Evolutionary conservation across 768 basidiomycete species (phyloP).

Genomic region (Pisolithus marmoratus): DNA sequence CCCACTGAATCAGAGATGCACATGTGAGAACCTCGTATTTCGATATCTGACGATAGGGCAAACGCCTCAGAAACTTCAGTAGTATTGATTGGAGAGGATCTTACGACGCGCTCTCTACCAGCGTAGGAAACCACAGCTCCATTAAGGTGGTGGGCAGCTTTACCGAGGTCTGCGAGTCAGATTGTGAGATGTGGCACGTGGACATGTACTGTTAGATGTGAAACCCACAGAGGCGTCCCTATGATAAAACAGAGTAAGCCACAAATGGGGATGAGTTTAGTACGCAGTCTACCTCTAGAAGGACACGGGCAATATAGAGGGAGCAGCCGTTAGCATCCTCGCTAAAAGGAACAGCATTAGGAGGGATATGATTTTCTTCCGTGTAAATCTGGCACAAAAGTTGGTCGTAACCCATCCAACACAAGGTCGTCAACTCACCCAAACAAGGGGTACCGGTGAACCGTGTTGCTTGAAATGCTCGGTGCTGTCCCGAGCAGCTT

Average conservation of each 20-base stretch:
- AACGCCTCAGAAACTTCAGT: neutral
- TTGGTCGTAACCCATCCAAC: too few relatives aligned
- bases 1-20: constrained; percentile 29
- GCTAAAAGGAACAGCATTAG: constrained; percentile 30
- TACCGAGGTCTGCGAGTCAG: constrained; percentile 26
- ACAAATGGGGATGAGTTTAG: neutral
- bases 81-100: neutral
- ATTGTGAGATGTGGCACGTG: neutral
- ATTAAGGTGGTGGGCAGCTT: constrained; percentile 24
- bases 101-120: constrained; percentile 30
- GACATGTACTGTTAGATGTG: neutral
- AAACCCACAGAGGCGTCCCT: constrained; percentile 25
- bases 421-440: constrained; percentile 15
- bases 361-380: constrained; percentile 26
- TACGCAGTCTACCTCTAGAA: constrained; percentile 13
- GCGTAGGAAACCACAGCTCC: constrained; percentile 29
- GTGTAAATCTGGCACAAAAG: constrained; percentile 18
- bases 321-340: constrained; percentile 25
- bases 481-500: constrained; percentile 24
- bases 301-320: constrained; percentile 26
- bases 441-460: constrained; percentile 27
- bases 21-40: constrained; percentile 33
- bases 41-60: constrained; percentile 16
- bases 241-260: neutral
- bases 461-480: constrained; percentile 22